These are phyloP conservation scores for Ascochyta clinopodiicola DNA, from an alignment of 2,329 filamentous ascomycete genomes.

Conservation along the genomic window DNA sequence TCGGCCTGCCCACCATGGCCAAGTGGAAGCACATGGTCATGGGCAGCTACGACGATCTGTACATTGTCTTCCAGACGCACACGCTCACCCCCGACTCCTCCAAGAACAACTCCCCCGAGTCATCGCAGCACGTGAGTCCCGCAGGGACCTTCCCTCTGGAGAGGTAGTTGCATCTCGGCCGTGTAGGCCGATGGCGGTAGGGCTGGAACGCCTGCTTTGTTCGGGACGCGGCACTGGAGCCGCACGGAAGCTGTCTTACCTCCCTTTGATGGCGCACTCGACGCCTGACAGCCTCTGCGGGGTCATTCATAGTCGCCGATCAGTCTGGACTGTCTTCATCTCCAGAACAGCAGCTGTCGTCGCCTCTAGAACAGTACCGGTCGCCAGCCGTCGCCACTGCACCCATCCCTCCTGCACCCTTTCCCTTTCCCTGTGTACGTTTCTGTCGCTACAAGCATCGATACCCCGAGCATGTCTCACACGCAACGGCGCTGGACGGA, in stretches of 20 bases:
- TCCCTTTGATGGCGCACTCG: conserved; percentile 16
- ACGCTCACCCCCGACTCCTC: conserved; percentile 43
- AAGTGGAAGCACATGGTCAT: conserved; percentile 56
- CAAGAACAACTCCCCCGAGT: conserved; percentile 48
- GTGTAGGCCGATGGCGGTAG: conserved; percentile 18
- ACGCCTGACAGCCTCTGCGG: conserved; percentile 2
- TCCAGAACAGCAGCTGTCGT: neutral
- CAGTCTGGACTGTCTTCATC: conserved; percentile 12
- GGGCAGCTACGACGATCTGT: conserved; percentile 56
- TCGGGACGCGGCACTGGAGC: conserved; percentile 14
- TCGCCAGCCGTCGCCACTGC: conserved; percentile 3
- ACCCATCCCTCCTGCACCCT: neutral
- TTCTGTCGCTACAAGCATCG: conserved; percentile 20
- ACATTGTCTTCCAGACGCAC: conserved; percentile 55
- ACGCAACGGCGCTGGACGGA: conserved; percentile 26
- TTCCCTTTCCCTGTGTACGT: conserved; percentile 5
- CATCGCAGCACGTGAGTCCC: conserved; percentile 47
- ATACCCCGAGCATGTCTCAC: conserved; percentile 33
- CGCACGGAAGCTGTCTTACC: conserved; percentile 20
- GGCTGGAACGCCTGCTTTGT: conserved; percentile 13
- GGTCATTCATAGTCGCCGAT: conserved; percentile 12
- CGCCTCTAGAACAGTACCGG: neutral
- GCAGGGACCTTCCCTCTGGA: conserved; percentile 42
- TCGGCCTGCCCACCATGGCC: conserved; percentile 53
- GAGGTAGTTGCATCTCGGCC: conserved; percentile 28